Evolutionary conservation across 352 stramenopile genomes (phyloP).

Genomic region (Saprolegnia diclina): DNA sequence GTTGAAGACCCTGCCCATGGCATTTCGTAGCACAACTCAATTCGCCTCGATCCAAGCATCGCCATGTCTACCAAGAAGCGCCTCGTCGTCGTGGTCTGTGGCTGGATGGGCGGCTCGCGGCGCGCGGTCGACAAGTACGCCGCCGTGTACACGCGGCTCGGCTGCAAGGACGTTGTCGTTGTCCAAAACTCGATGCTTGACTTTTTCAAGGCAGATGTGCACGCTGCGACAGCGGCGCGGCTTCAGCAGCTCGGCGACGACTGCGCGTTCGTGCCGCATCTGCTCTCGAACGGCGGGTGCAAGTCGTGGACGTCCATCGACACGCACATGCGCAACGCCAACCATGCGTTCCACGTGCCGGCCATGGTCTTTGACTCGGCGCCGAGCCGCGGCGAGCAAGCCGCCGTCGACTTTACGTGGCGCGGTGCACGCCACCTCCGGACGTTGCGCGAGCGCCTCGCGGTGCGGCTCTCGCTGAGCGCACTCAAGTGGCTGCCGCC

Average conservation of each 20-base stretch:
- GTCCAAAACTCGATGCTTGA: neutral
- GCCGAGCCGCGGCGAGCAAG: neutral
- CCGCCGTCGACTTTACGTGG: neutral
- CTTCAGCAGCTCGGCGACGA: neutral
- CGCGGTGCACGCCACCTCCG: neutral
- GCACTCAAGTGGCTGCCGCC: neutral
- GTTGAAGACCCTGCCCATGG: too few relatives aligned
- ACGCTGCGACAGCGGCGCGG: neutral
- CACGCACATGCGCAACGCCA: neutral
- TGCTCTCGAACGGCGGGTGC: constrained; percentile 2
- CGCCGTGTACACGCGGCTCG: neutral
- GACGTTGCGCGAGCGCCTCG: neutral
- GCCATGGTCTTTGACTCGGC: constrained; percentile 10
- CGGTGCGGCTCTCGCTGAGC: neutral
- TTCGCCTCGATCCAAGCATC: too few relatives aligned
- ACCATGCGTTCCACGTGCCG: neutral
- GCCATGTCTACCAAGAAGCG: neutral
- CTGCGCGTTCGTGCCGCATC: neutral
- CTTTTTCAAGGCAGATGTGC: neutral
- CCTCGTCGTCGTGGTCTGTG: neutral
- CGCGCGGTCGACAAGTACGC: constrained; percentile 1
- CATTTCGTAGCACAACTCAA: too few relatives aligned
- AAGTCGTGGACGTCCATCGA: neutral
- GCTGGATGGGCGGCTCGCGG: neutral
- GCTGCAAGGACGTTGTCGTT: neutral